Conservation (phyloP, 2,329 filamentous ascomycete species). For the Hymenoscyphus occultus region DNA sequence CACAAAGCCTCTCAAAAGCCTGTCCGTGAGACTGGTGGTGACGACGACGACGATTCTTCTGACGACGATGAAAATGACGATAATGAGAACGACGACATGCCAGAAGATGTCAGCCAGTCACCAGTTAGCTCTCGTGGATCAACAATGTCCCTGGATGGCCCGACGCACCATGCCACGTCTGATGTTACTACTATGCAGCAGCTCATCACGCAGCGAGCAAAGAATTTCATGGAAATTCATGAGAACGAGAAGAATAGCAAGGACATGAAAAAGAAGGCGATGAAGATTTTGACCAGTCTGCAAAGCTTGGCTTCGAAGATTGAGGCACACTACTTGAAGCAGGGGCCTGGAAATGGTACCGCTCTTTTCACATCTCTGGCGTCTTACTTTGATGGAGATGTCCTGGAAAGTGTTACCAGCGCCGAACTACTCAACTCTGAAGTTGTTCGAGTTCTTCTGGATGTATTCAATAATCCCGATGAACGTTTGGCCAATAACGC, state of each 20-base stretch:
- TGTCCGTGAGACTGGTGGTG: constrained; percentile 37
- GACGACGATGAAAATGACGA: constrained; percentile 50
- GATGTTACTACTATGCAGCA: constrained; percentile 61
- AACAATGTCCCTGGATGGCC: constrained; percentile 60
- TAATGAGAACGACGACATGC: constrained; percentile 51
- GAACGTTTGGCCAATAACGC: constrained; percentile 61
- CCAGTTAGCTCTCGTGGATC: constrained; percentile 55
- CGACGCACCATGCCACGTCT: constrained; percentile 47
- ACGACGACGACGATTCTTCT: constrained; percentile 34
- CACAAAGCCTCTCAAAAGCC: constrained; percentile 35
- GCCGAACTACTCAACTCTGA: constrained; percentile 90
- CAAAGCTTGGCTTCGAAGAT: constrained; percentile 70
- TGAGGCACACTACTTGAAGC: constrained; percentile 63
- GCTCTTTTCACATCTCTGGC: constrained; percentile 73
- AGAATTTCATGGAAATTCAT: constrained; percentile 79
- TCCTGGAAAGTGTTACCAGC: constrained; percentile 90
- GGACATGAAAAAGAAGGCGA: constrained; percentile 74
- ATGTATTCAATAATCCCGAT: constrained; percentile 73
- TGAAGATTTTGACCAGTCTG: constrained; percentile 69
- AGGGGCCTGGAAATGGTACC: constrained; percentile 54
- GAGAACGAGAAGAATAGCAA: constrained; percentile 72
- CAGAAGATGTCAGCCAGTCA: constrained; percentile 42
- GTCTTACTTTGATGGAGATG: constrained; percentile 82
- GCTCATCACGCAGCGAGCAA: constrained; percentile 72
- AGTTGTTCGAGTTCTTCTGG: constrained; percentile 78